phyloP scores from a whole-genome alignment of 108 stramenopile genomes.

The Nitzschia sp. region DNA sequence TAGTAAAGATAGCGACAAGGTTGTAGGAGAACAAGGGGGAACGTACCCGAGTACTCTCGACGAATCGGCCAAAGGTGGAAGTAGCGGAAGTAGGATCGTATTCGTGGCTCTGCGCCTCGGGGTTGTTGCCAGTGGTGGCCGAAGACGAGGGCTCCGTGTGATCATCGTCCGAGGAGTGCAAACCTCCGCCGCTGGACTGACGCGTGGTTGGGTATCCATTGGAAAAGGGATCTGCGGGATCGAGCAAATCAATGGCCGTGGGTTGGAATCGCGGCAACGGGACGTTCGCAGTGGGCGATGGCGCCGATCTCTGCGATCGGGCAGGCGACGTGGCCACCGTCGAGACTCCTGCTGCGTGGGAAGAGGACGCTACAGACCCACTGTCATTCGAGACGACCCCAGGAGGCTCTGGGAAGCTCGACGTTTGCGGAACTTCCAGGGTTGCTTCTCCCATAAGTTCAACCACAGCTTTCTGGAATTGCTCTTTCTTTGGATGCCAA shows the following conservation, averaged over 20 bases:
- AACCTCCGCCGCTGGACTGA: conserved; percentile 3
- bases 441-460: not conserved
- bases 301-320: conserved; percentile 6
- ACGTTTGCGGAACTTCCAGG: not conserved
- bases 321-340: conserved; percentile 1
- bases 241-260: conserved; percentile 9
- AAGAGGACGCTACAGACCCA: conserved; percentile 9
- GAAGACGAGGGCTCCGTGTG: conserved; percentile 36
- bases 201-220: conserved; percentile 12
- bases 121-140: conserved; percentile 9
- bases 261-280: not conserved
- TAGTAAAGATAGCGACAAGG: not conserved
- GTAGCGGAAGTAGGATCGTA: conserved; percentile 22
- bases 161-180: conserved; percentile 31
- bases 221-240: not conserved
- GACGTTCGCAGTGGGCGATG: not conserved
- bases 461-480: too few relatives aligned
- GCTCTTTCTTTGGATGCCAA: too few relatives aligned
- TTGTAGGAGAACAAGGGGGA: not conserved
- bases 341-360: not conserved
- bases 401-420: conserved; percentile 10
- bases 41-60: conserved; percentile 34
- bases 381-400: not conserved
- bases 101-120: conserved; percentile 19
- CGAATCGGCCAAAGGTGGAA: conserved; percentile 33